These are phyloP conservation scores for Rostrohypoxylon terebratum DNA, from an alignment of 495 filamentous ascomycete genomes.

Conservation along the genomic window DNA sequence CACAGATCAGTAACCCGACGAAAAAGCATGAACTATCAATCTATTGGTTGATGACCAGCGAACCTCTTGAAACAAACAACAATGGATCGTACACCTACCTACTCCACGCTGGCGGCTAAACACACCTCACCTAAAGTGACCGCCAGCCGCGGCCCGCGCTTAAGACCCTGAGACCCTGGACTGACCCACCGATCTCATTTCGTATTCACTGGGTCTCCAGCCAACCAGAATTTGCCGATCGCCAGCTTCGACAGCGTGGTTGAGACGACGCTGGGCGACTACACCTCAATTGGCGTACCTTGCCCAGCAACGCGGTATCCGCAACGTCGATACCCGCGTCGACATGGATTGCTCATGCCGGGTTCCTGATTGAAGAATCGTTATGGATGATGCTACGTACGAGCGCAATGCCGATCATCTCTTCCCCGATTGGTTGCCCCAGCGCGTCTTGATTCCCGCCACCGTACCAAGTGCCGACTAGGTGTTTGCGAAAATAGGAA, in stretches of 20 bases:
- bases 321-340: constrained; percentile 12
- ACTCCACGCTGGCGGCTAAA: constrained; percentile 37
- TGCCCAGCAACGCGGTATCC: neutral
- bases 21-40: neutral
- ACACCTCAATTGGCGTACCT: constrained; percentile 20
- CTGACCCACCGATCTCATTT: constrained; percentile 46
- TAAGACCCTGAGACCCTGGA: constrained; percentile 35
- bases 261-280: constrained; percentile 34
- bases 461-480: constrained; percentile 27
- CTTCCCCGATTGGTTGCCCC: constrained; percentile 36
- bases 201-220: constrained; percentile 24
- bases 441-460: constrained; percentile 46
- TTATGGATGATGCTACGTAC: constrained; percentile 1
- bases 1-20: constrained; percentile 9
- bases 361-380: neutral
- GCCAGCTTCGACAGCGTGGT: constrained; percentile 14
- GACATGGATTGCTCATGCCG: constrained; percentile 5
- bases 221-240: constrained; percentile 45
- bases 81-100: constrained; percentile 1
- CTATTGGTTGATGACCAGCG: constrained; percentile 18
- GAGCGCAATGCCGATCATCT: constrained; percentile 29
- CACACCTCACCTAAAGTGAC: constrained; percentile 4
- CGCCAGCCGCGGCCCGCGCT: constrained; percentile 47
- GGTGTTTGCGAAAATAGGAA: constrained; percentile 33
- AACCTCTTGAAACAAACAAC: constrained; percentile 22